Evolutionary conservation across 345 rosid species (phyloP).

Genomic region (Bruguiera parviflora): DNA sequence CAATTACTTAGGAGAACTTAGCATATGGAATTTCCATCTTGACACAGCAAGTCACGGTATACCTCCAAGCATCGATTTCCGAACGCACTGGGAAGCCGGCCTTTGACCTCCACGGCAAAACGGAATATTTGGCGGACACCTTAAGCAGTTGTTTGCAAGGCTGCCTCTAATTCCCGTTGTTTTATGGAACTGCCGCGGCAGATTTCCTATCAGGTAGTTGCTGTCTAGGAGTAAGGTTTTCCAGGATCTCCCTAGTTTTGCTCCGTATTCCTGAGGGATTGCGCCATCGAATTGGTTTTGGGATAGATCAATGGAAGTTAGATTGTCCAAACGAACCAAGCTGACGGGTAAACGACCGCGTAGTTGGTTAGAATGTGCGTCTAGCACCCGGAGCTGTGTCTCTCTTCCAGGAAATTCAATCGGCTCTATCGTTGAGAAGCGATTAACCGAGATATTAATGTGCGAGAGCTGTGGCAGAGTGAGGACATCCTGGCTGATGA

Average conservation of each 20-base stretch:
- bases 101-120: constrained; percentile 50
- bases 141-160: constrained; percentile 52
- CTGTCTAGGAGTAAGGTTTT: constrained; percentile 30
- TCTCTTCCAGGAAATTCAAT: constrained; percentile 14
- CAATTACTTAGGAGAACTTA: neutral
- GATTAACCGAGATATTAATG: constrained; percentile 46
- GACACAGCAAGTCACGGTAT: neutral
- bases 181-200: constrained; percentile 38
- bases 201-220: constrained; percentile 44
- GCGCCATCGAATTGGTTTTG: constrained; percentile 41
- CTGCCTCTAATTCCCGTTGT: constrained; percentile 37
- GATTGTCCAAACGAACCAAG: constrained; percentile 35
- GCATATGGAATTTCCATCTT: neutral
- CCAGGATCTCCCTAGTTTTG: constrained; percentile 44
- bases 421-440: constrained; percentile 34
- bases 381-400: constrained; percentile 37
- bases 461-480: constrained; percentile 34
- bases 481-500: constrained; percentile 26
- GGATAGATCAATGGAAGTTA: constrained; percentile 43
- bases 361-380: constrained; percentile 44
- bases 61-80: neutral
- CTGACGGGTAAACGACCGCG: constrained; percentile 43
- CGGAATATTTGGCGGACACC: constrained; percentile 30
- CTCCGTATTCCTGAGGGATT: constrained; percentile 43
- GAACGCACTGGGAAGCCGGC: constrained; percentile 38